Conservation (phyloP, 2,329 filamentous ascomycete species). For the Calonectria hawksworthii region DNA sequence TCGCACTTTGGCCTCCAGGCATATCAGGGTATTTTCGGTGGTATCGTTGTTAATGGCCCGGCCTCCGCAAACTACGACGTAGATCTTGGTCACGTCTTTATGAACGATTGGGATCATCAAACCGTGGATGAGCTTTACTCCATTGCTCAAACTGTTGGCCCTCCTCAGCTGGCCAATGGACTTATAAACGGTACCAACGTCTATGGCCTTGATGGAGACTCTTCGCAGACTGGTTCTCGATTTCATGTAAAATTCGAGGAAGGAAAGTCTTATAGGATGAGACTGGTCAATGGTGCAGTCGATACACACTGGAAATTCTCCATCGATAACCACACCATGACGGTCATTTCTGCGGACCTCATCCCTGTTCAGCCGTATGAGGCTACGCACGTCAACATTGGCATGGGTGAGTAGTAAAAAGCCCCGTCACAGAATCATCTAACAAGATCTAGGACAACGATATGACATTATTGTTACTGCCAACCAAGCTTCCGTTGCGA, state of each 20-base stretch:
- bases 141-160: background rate
- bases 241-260: conserved; percentile 22
- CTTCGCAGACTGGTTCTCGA: background rate
- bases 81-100: background rate
- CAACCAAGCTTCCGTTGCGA: background rate
- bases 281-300: conserved; percentile 61
- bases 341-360: conserved; percentile 68
- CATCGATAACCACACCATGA: conserved; percentile 68
- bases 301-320: conserved; percentile 60
- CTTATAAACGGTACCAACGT: background rate
- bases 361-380: conserved; percentile 60
- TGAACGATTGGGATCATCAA: background rate
- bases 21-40: background rate
- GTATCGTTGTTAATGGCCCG: background rate
- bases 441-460: background rate
- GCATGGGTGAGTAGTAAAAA: background rate
- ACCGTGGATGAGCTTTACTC: background rate
- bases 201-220: background rate
- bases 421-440: background rate
- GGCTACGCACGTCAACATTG: background rate
- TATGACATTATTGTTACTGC: background rate
- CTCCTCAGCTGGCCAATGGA: background rate
- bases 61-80: background rate
- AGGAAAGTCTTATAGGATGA: conserved; percentile 59
- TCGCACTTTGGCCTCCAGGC: background rate